These are phyloP conservation scores for Boletus subparvulus DNA, from an alignment of 768 basidiomycete species.

Conservation along the genomic window DNA sequence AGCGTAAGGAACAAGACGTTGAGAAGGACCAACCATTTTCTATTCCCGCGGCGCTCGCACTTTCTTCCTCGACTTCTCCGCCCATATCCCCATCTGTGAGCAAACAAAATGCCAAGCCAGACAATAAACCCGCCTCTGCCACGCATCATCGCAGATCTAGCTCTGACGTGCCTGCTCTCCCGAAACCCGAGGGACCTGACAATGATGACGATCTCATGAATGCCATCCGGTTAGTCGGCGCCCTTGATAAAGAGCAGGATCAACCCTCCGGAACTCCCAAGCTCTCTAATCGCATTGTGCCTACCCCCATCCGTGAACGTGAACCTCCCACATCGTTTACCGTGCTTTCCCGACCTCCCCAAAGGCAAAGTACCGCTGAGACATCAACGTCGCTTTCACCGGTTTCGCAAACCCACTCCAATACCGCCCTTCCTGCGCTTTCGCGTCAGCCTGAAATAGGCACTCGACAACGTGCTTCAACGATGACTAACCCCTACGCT, in stretches of 20 bases:
- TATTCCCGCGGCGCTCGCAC: conserved; percentile 25
- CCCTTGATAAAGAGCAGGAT: conserved; percentile 26
- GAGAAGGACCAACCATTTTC: conserved; percentile 32
- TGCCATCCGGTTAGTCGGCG: conserved; percentile 32
- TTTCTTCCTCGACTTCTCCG: conserved; percentile 20
- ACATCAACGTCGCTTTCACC: conserved; percentile 11
- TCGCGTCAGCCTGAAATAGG: conserved; percentile 14
- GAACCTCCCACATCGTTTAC: conserved; percentile 58
- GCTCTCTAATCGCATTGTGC: conserved; percentile 34
- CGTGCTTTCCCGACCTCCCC: conserved; percentile 57
- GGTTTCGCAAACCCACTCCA: neutral
- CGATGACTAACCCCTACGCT: conserved; percentile 2
- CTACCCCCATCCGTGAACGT: conserved; percentile 59
- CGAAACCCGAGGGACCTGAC: conserved; percentile 12
- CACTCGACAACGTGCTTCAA: conserved; percentile 14
- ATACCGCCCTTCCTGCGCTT: neutral
- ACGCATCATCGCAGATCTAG: conserved; percentile 19
- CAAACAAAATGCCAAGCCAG: conserved; percentile 4
- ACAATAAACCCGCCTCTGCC: neutral
- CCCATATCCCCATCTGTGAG: conserved; percentile 16
- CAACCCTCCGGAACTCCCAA: conserved; percentile 5
- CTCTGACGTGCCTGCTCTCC: conserved; percentile 10
- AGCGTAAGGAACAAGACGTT: conserved; percentile 18
- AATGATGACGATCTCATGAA: conserved; percentile 31
- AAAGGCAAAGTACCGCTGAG: conserved; percentile 32